Conservation (phyloP, 2,329 filamentous ascomycete species). For the Aspergillus quadricinctus region DNA sequence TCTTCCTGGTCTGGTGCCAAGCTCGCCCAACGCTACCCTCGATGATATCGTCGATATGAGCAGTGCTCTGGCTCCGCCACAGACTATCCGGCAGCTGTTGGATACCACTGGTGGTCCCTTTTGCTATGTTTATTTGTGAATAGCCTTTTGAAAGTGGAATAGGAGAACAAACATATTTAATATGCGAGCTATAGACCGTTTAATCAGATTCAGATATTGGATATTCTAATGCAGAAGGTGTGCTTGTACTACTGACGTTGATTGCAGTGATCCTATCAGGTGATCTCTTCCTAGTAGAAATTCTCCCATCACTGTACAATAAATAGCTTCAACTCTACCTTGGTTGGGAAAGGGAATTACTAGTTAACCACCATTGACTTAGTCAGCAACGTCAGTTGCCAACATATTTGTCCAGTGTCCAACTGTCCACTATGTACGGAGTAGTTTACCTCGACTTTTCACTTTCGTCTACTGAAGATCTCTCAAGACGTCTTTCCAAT, state of each 20-base stretch:
- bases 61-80: slow-evolving; percentile 9
- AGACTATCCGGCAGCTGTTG: slow-evolving; percentile 15
- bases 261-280: no score
- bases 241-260: neutral
- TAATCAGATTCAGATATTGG: neutral
- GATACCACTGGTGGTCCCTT: slow-evolving; percentile 20
- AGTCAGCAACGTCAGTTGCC: no score
- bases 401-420: no score
- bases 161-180: neutral
- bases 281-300: no score
- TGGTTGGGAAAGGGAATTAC: no score
- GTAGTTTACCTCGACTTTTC: no score
- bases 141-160: neutral
- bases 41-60: slow-evolving; percentile 21
- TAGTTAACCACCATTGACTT: no score
- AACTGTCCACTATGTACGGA: no score
- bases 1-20: neutral
- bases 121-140: slow-evolving; percentile 20
- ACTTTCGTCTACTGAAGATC: no score
- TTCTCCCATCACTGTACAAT: no score
- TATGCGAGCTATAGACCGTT: neutral
- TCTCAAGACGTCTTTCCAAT: no score
- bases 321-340: no score
- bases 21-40: slow-evolving; percentile 18
- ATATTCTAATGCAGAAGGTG: neutral